A percentile compares a stretch with the other conserved stretches of the same genome.
phyloP scores from a whole-genome alignment of 805 yeast species.

The Barnettozyma siamensis region DNA sequence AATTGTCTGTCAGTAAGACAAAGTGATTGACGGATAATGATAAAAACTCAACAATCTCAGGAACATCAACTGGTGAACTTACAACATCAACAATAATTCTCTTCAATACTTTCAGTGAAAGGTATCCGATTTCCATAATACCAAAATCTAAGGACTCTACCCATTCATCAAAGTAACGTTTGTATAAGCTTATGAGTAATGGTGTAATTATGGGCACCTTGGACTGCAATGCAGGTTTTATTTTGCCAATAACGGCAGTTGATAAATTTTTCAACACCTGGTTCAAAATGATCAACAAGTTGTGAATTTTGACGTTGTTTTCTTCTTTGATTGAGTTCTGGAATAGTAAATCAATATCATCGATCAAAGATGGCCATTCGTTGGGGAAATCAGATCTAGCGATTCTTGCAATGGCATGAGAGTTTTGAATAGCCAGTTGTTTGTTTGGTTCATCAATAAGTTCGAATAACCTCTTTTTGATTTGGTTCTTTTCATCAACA shows the following conservation, averaged over 20 bases:
- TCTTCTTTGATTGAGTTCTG: constrained; percentile 37
- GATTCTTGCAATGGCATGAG: constrained; percentile 73
- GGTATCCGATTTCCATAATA: constrained; percentile 68
- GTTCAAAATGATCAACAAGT: constrained; percentile 60
- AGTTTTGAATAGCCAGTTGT: constrained; percentile 76
- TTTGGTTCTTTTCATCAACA: constrained; percentile 64
- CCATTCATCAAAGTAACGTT: constrained; percentile 60
- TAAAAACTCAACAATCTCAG: constrained; percentile 55
- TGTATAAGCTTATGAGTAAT: constrained; percentile 53
- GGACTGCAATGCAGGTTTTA: constrained; percentile 70
- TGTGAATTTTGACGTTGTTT: constrained; percentile 51
- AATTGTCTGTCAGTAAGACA: constrained; percentile 46
- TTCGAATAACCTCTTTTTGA: constrained; percentile 52
- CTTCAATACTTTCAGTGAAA: constrained; percentile 68
- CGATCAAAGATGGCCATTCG: constrained; percentile 82
- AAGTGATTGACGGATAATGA: constrained; percentile 52
- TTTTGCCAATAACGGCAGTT: constrained; percentile 75
- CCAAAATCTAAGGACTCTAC: constrained; percentile 40
- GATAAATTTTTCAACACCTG: constrained; percentile 73
- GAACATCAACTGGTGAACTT: constrained; percentile 60
- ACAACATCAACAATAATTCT: constrained; percentile 73
- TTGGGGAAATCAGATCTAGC: constrained; percentile 80
- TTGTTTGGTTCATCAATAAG: constrained; percentile 63
- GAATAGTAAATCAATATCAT: constrained; percentile 45
- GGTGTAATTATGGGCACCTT: constrained; percentile 62